A percentile compares a stretch with the other conserved stretches of the same genome.
Conservation (phyloP, 371 early-diverging fungal species). For the Mucor mucedo region DNA sequence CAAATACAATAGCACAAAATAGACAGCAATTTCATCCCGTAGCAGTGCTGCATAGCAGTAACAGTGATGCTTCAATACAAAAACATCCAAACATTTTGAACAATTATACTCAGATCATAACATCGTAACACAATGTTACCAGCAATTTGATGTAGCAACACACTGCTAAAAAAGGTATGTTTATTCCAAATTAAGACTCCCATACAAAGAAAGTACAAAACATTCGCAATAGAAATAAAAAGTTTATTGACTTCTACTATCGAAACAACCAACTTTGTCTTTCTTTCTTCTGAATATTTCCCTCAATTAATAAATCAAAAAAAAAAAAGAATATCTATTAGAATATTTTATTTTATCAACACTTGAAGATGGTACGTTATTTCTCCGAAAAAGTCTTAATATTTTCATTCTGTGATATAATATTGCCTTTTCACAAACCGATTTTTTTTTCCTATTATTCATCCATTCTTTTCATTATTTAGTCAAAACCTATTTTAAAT, state of each 20-base stretch:
- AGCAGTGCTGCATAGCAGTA: too few species aligned
- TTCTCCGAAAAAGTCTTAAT: conserved; percentile 10
- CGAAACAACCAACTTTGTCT: conserved; percentile 2
- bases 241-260: background rate
- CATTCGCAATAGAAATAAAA: conserved; percentile 9
- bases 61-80: too few species aligned
- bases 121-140: background rate
- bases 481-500: conserved; percentile 6
- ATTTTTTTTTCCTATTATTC: background rate
- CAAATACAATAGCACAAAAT: too few species aligned
- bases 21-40: too few species aligned
- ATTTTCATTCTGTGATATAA: background rate
- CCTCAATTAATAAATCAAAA: background rate
- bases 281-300: conserved; percentile 6
- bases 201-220: conserved; percentile 17
- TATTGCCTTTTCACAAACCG: background rate
- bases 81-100: too few species aligned
- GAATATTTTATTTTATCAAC: too few species aligned
- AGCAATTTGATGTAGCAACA: conserved; percentile 6
- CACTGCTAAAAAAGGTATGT: conserved; percentile 19
- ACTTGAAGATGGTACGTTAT: conserved; percentile 23
- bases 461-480: background rate
- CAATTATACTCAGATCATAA: too few species aligned
- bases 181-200: conserved; percentile 15
- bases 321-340: background rate